Base-by-base conservation (phyloP, 768 basidiomycete genomes). In the Tulasnella sp. region DNA sequence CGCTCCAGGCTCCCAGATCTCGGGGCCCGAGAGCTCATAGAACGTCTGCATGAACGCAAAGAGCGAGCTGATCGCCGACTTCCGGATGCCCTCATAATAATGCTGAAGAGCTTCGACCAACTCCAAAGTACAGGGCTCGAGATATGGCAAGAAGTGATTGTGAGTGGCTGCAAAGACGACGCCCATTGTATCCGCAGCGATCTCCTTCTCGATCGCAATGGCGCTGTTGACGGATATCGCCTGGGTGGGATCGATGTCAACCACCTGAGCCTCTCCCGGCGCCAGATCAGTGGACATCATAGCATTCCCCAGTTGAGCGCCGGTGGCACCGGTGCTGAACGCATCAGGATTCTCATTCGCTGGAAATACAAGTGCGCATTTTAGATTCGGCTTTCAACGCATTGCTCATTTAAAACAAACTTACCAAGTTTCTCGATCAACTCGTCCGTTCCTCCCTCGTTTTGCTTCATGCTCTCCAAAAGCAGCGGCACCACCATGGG, bases 201-300 rank as follows among this genome's bases (percentile, higher is more conserved):
- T 96, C 76, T 99, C 96, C 73, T 99, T 99, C 77, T 99, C 96
- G 58, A 98, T 92, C 44, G 93, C 93, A 64, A 98, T 85, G 21
- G 92, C 93, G 65, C 87, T 90, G 75, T 92, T 94, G 62, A 93
- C 90, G 62, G 92, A 88, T 68, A 92, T 79, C 71, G 90, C 76
- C 71, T 91, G 90, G 65, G 90, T 89, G 51, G 90, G 71, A 65
- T 92, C 88, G 46, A 88, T 70, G 51, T 70, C 72, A 43, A 67
- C 70, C 49, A 73, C 87, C 60, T 90, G 88, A 22, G 56, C 34
- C 25, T 83, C 79, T 11, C 68, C 72, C 63, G 80, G 83, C 11
- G 66, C 66, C 52, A 79, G 77, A 41, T 82, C 80, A 57, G 77
- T 75, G 45, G 85, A 72, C 42, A 79, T 69, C 65, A 87, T 86